Evolutionary conservation across 2,329 filamentous ascomycete species (phyloP).

Genomic region (Neonectria magnoliae): DNA sequence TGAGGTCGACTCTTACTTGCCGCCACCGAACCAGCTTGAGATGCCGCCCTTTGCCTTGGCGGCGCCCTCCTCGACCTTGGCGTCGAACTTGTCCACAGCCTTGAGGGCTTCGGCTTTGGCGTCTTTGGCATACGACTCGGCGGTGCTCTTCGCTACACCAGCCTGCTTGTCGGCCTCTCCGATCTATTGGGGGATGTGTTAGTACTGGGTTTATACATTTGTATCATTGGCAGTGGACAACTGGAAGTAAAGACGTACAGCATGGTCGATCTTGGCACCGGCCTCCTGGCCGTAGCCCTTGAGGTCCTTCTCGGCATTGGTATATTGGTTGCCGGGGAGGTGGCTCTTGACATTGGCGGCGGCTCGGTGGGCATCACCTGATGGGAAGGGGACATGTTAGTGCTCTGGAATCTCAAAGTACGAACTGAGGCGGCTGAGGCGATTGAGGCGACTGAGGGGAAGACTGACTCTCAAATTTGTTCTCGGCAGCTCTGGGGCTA

Average conservation of each 20-base stretch:
- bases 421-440: neutral
- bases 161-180: constrained; percentile 72
- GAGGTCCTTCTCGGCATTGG: constrained; percentile 70
- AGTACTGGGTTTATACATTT: constrained; percentile 7
- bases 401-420: neutral
- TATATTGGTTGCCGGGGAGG: constrained; percentile 67
- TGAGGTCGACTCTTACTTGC: constrained; percentile 43
- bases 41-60: constrained; percentile 85
- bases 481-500: constrained; percentile 81
- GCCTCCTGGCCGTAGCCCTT: constrained; percentile 59
- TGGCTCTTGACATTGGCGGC: constrained; percentile 74
- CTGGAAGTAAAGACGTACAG: constrained; percentile 62
- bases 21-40: constrained; percentile 84
- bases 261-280: constrained; percentile 73
- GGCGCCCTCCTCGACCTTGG: constrained; percentile 80
- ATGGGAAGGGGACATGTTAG: constrained; percentile 26
- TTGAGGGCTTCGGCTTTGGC: constrained; percentile 71
- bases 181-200: constrained; percentile 32
- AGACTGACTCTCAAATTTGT: constrained; percentile 81
- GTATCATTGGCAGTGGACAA: neutral
- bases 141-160: constrained; percentile 68
- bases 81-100: constrained; percentile 85
- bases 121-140: constrained; percentile 69
- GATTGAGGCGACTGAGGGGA: neutral
- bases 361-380: constrained; percentile 80